phyloP scores from a whole-genome alignment of 805 yeast species.

The Wickerhamia fluorescens region DNA sequence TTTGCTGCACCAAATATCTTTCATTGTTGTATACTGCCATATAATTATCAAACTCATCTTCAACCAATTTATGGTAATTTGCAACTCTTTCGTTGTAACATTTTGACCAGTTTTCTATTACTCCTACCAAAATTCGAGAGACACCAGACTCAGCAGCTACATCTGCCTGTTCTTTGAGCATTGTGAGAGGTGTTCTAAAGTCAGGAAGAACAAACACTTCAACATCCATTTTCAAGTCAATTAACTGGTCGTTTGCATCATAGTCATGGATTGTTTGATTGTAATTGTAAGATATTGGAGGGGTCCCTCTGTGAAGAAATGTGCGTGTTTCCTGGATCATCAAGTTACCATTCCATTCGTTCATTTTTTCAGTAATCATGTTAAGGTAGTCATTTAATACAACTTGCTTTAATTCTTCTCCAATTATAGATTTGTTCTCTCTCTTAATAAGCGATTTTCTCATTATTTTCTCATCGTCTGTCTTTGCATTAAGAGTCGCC shows the following conservation, averaged over 20 bases:
- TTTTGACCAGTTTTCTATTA: slow-evolving; percentile 61
- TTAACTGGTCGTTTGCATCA: slow-evolving; percentile 27
- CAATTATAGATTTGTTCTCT: slow-evolving; percentile 48
- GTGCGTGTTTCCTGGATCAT: slow-evolving; percentile 57
- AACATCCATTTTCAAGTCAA: slow-evolving; percentile 31
- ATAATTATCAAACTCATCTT: slow-evolving; percentile 34
- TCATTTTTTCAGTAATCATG: slow-evolving; percentile 64
- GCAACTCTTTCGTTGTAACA: slow-evolving; percentile 55
- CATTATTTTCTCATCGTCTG: slow-evolving; percentile 8
- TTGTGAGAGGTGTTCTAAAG: slow-evolving; percentile 68
- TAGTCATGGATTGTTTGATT: slow-evolving; percentile 29
- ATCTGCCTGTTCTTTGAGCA: slow-evolving; percentile 85
- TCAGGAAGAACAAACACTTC: slow-evolving; percentile 62
- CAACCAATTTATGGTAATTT: slow-evolving; percentile 52
- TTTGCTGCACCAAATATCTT: slow-evolving; percentile 36
- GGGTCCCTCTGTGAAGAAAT: slow-evolving; percentile 56
- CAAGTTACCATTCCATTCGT: slow-evolving; percentile 76
- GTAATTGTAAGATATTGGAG: slow-evolving; percentile 71
- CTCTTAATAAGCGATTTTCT: slow-evolving; percentile 26
- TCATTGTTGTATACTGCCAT: slow-evolving; percentile 37
- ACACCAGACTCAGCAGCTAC: slow-evolving; percentile 82
- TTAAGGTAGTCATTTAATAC: slow-evolving; percentile 73
- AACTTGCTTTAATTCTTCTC: slow-evolving; percentile 64
- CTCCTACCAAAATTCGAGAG: slow-evolving; percentile 72
- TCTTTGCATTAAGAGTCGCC: slow-evolving; percentile 15